Evolutionary conservation across 306 rosid genomes (phyloP).

Genomic region (Gleditsia sinensis): DNA sequence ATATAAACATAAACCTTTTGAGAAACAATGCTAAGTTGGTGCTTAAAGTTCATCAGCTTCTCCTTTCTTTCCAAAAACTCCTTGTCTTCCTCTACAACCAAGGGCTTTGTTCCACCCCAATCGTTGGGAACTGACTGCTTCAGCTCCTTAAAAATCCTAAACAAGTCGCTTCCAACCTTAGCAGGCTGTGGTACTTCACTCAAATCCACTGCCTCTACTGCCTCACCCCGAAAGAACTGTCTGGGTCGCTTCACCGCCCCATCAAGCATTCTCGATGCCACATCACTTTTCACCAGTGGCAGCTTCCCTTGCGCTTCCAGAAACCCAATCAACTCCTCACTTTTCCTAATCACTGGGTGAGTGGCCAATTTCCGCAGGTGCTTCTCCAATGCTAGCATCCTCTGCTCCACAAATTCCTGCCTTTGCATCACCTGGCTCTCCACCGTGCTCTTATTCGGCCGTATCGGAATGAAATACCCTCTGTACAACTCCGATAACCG

Average conservation of each 20-base stretch:
- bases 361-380: slow-evolving; percentile 67
- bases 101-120: slow-evolving; percentile 73
- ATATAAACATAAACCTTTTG: slow-evolving; percentile 60
- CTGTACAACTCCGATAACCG: slow-evolving; percentile 72
- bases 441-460: slow-evolving; percentile 88
- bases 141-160: slow-evolving; percentile 86
- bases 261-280: slow-evolving; percentile 83
- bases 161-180: slow-evolving; percentile 79
- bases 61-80: slow-evolving; percentile 79
- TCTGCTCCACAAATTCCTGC: slow-evolving; percentile 87
- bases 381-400: slow-evolving; percentile 81
- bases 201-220: slow-evolving; percentile 38
- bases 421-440: slow-evolving; percentile 98
- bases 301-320: slow-evolving; percentile 68
- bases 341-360: slow-evolving; percentile 78
- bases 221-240: slow-evolving; percentile 64
- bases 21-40: slow-evolving; percentile 65
- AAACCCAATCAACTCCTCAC: slow-evolving; percentile 76
- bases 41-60: slow-evolving; percentile 69
- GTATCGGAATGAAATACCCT: slow-evolving; percentile 70
- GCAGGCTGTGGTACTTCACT: slow-evolving; percentile 84
- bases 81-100: slow-evolving; percentile 85
- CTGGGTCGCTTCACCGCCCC: slow-evolving; percentile 77
- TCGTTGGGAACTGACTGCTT: slow-evolving; percentile 80
- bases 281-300: slow-evolving; percentile 56